A percentile compares a stretch with the other conserved stretches of the same genome.
These are phyloP conservation scores for Podaxis sp. DNA, from an alignment of 768 basidiomycete genomes.

Conservation along the genomic window DNA sequence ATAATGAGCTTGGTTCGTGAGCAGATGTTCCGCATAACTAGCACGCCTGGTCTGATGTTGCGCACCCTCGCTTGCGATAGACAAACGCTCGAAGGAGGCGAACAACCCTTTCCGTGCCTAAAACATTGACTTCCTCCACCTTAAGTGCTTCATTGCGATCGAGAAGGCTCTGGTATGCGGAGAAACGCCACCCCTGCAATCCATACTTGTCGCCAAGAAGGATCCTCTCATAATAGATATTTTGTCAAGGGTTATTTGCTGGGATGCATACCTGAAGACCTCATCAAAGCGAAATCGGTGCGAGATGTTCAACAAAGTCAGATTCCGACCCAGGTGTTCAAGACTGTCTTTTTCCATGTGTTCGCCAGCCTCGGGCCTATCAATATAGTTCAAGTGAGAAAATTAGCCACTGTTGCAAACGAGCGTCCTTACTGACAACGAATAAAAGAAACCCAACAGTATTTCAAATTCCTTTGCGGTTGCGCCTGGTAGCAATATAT, in stretches of 20 bases:
- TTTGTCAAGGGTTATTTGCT: constrained; percentile 17
- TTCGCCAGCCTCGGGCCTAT: constrained; percentile 20
- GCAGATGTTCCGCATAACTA: background rate
- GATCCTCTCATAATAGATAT: constrained; percentile 29
- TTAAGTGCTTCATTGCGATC: constrained; percentile 29
- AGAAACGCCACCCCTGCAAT: constrained; percentile 36
- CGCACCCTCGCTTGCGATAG: background rate
- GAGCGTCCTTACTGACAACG: constrained; percentile 27
- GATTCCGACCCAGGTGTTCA: constrained; percentile 23
- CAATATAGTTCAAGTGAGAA: constrained; percentile 23
- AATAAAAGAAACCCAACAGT: constrained; percentile 37
- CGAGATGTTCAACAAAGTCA: constrained; percentile 36
- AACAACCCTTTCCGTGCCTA: constrained; percentile 14
- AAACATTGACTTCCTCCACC: constrained; percentile 27
- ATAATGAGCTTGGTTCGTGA: background rate
- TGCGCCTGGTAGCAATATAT: constrained; percentile 32
- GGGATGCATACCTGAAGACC: constrained; percentile 34
- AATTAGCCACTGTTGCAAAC: background rate
- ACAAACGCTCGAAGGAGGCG: background rate
- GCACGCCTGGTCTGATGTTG: background rate
- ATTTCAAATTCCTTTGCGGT: constrained; percentile 33
- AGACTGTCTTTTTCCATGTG: background rate
- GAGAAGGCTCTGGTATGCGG: constrained; percentile 38
- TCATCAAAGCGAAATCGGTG: constrained; percentile 35
- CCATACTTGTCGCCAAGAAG: constrained; percentile 37